Evolutionary conservation across 495 filamentous ascomycete species (phyloP), one percentile per base, ranked within the genome.

Genomic region (Hypoxylon crocopeplum): DNA sequence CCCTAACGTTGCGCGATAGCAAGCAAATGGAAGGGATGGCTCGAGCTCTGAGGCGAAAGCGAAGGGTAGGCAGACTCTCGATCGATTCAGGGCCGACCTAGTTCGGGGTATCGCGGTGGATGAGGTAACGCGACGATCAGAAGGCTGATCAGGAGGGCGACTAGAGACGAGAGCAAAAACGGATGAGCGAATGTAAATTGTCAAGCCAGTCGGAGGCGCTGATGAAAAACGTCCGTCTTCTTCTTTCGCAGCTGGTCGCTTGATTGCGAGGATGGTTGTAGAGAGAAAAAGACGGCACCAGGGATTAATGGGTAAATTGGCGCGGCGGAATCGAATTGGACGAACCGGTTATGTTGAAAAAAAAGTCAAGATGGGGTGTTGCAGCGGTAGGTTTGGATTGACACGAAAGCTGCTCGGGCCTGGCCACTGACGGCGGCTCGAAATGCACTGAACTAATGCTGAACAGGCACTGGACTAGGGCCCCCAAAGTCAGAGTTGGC

Each of bases 311-410:
- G 37, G 13, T 64, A 55, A 56, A 64, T 59, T 64, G 55, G 61
- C 61, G 61, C 61, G 49, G 49, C 17, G 24, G 30, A 39, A 40
- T 49, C 42, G 59, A 59, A 64, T 55, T 54, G 25, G 49, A 55
- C 48, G 61, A 59, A 55, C 54, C 44, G 55, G 38, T 64, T 59
- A 46, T 64, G 55, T 50, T 51, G 51, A 54, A 55, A 55, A 64
- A 45, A 57, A 55, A 37, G 47, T 54, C 54, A 53, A 64, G 44
- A 64, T 59, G 34, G 48, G 45, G 39, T 39, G 20, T 38, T 45
- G 39, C 46, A 58, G 46, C 16, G 29, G 39, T 46, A 52, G 16
- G 48, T 52, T 59, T 64, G 42, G 48, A 16, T 54, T 52, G 34
- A 64, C 55, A 59, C 48, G 61, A 58, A 64, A 57, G 52, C 48